Evolutionary conservation across 306 rosid species (phyloP).

Genomic region (Ziziphus jujuba): DNA sequence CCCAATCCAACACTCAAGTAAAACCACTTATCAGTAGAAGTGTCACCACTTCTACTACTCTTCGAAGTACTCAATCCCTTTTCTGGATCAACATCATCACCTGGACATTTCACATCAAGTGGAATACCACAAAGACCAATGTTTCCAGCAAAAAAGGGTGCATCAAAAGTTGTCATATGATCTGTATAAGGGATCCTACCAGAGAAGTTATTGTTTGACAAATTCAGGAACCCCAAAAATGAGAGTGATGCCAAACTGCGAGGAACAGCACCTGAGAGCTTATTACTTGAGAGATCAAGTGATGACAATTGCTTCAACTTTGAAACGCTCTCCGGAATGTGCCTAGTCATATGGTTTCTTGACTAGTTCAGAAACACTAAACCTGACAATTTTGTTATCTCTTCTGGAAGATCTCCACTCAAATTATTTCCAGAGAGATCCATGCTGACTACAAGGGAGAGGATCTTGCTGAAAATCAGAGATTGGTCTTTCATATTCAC

Average conservation of each 20-base stretch:
- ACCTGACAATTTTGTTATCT: slow-evolving; percentile 31
- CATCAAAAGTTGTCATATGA: slow-evolving; percentile 39
- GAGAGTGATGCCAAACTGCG: too few relatives aligned
- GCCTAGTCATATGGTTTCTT: slow-evolving; percentile 34
- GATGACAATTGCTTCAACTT: slow-evolving; percentile 31
- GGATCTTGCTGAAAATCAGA: slow-evolving; percentile 31
- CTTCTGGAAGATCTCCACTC: slow-evolving; percentile 30
- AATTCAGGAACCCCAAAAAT: too few relatives aligned
- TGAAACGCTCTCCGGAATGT: slow-evolving; percentile 30
- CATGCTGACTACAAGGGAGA: slow-evolving; percentile 35
- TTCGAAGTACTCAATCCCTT: slow-evolving; percentile 1
- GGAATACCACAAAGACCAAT: slow-evolving; percentile 45
- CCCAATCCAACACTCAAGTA: too few relatives aligned
- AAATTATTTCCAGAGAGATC: slow-evolving; percentile 46
- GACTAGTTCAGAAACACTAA: slow-evolving; percentile 35
- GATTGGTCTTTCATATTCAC: slow-evolving; percentile 17
- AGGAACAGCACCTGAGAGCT: too few relatives aligned
- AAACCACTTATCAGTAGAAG: slow-evolving; percentile 28
- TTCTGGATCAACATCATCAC: slow-evolving; percentile 3
- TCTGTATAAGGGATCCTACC: slow-evolving; percentile 31
- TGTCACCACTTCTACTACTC: slow-evolving; percentile 1
- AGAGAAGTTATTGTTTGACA: too few relatives aligned
- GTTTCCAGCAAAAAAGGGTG: slow-evolving; percentile 42
- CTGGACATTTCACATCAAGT: slow-evolving; percentile 27
- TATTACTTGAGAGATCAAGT: slow-evolving; percentile 45